phyloP scores from a whole-genome alignment of 495 filamentous ascomycete species.

The Venustampulla echinocandica region DNA sequence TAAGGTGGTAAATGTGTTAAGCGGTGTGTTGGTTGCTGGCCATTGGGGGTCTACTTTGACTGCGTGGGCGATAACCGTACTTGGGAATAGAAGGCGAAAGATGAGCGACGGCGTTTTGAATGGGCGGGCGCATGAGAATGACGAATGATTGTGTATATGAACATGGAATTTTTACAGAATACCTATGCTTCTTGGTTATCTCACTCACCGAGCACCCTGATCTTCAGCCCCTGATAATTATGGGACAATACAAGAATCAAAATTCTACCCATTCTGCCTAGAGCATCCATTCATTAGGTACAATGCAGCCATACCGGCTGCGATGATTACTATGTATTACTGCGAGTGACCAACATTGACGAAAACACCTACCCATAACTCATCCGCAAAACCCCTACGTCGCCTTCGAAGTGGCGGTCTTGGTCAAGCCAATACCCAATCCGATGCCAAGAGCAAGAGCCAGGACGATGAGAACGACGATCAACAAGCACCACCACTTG shows the following conservation, averaged over 20 bases:
- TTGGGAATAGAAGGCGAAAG: constrained; percentile 38
- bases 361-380: background rate
- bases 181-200: constrained; percentile 4
- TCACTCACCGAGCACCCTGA: no score
- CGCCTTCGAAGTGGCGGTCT: background rate
- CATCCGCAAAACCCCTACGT: background rate
- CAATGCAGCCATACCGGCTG: background rate
- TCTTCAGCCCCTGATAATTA: no score
- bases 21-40: constrained; percentile 51
- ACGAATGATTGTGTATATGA: constrained; percentile 19
- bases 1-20: constrained; percentile 56
- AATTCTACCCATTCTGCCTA: no score
- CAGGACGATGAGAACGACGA: constrained; percentile 47
- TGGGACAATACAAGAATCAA: no score
- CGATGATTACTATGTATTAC: background rate
- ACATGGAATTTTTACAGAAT: constrained; percentile 4
- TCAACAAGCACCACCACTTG: constrained; percentile 63
- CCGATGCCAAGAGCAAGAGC: constrained; percentile 41
- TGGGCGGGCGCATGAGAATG: constrained; percentile 38
- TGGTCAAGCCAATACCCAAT: constrained; percentile 19
- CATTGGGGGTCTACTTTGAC: constrained; percentile 51
- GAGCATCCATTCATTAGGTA: background rate
- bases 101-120: constrained; percentile 53
- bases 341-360: background rate
- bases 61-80: constrained; percentile 42